phyloP scores from a whole-genome alignment of 2,329 filamentous ascomycete species.

The Trichophyton mentagrophytes region DNA sequence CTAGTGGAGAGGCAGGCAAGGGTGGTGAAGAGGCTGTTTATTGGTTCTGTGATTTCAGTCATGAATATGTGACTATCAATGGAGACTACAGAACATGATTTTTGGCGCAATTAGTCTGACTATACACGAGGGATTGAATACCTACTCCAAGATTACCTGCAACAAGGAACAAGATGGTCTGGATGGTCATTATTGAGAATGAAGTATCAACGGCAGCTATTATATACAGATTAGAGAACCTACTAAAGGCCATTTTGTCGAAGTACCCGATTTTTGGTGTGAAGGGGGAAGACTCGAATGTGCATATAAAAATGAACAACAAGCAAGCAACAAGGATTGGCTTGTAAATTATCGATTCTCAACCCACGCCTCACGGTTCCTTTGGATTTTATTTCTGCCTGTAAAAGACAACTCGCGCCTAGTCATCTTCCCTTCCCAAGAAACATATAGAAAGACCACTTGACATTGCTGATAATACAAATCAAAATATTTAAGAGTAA shows the following conservation, averaged over 20 bases:
- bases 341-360: constrained; percentile 2
- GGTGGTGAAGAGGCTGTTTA: constrained; percentile 43
- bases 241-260: constrained; percentile 5
- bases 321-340: background rate
- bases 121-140: background rate
- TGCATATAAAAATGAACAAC: background rate
- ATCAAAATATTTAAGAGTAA: constrained; percentile 7
- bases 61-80: constrained; percentile 59
- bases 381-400: constrained; percentile 2
- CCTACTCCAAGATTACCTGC: background rate
- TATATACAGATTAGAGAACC: constrained; percentile 11
- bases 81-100: constrained; percentile 52
- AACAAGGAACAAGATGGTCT: background rate
- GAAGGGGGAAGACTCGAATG: background rate
- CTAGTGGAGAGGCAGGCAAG: constrained; percentile 27
- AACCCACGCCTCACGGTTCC: background rate
- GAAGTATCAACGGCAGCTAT: background rate
- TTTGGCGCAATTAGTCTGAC: background rate
- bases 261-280: background rate
- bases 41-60: constrained; percentile 57
- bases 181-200: background rate
- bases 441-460: constrained; percentile 5
- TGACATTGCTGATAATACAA: constrained; percentile 10
- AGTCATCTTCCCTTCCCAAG: background rate
- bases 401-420: constrained; percentile 6